Evolutionary conservation across 345 rosid species (phyloP), one percentile per base, ranked within the genome.

Genomic region (Erucastrum elatum): DNA sequence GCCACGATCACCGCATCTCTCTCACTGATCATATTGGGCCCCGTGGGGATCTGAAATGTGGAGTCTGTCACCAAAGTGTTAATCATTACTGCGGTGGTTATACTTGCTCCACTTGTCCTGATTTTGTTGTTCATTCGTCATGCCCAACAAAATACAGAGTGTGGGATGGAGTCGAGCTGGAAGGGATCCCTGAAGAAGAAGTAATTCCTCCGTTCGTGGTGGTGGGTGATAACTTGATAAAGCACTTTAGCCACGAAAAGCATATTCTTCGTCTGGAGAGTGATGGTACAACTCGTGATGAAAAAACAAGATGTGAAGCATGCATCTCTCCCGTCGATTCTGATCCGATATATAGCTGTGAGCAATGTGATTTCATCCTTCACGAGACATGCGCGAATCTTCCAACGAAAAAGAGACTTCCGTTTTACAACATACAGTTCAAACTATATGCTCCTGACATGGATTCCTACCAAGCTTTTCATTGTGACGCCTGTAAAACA

Each of bases 381-480:
- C 49, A 64, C 46, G 46, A 64, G 17, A 34, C 49, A 4, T 64
- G 46, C 15, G 71, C 71, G 1, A 46, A 68, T 68, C 71, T 68
- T 26, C 60, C 71, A 0, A 21, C 1, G 12, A 68, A 13, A 53
- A 44, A 64, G 34, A 12, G 49, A 8, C 68, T 56, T 17, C 11
- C 12, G 12, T 56, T 56, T 17, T 11, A 8, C 27, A 56, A 17
- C 11, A 17, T 17, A 8, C 61, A 6, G 16, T 56, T 56, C 3
- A 17, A 17, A 56, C 61, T 56, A 56, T 55, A 55, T 16, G 60
- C 26, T 21, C 3, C 60, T 10, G 10, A 16, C 26, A 55, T 6
- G 25, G 60, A 55, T 55, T 16, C 60, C 8, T 16, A 21, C 26
- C 0, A 6, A 55, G 10, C 60, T 21, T 55, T 16, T 16, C 0